Conservation (phyloP, 768 basidiomycete genomes). For the Trametes cingulata region DNA sequence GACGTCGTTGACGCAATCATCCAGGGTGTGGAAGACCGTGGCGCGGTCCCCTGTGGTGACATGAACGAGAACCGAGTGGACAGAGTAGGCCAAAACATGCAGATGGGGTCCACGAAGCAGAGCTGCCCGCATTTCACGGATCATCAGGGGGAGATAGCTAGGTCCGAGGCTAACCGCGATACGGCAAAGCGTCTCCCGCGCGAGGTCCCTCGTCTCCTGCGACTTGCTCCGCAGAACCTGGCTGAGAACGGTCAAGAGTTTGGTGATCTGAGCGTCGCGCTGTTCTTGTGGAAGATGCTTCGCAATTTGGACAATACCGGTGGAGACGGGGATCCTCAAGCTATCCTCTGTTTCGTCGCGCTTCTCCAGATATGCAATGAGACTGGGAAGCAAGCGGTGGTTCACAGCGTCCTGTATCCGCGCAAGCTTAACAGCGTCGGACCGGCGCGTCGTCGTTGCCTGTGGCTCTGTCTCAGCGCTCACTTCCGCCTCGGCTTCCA, state of each 20-base stretch:
- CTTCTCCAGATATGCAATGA: conserved; percentile 81
- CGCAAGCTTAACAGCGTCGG: conserved; percentile 24
- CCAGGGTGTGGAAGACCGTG: conserved; percentile 60
- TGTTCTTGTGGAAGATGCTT: conserved; percentile 67
- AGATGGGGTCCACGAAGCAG: conserved; percentile 91
- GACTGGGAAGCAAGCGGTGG: conserved; percentile 70
- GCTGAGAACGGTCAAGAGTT: conserved; percentile 80
- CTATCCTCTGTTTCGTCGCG: conserved; percentile 81
- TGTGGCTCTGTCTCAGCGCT: conserved; percentile 12
- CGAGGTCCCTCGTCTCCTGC: conserved; percentile 88
- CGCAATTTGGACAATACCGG: conserved; percentile 86
- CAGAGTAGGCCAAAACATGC: conserved; percentile 84
- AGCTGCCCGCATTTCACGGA: conserved; percentile 83
- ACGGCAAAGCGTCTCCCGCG: conserved; percentile 78
- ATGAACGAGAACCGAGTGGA: conserved; percentile 80
- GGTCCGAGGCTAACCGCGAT: conserved; percentile 76
- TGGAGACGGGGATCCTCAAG: conserved; percentile 83
- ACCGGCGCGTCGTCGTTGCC: background rate
- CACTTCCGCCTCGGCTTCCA: conserved; percentile 28
- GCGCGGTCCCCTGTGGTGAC: conserved; percentile 66
- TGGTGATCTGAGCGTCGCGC: conserved; percentile 68
- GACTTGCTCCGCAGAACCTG: conserved; percentile 93
- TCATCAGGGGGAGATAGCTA: conserved; percentile 65
- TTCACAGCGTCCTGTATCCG: conserved; percentile 77
- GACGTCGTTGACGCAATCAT: conserved; percentile 76